Evolutionary conservation across 192 early-diverging fungal species (phyloP).

Genomic region (Pilobolus umbonatus): DNA sequence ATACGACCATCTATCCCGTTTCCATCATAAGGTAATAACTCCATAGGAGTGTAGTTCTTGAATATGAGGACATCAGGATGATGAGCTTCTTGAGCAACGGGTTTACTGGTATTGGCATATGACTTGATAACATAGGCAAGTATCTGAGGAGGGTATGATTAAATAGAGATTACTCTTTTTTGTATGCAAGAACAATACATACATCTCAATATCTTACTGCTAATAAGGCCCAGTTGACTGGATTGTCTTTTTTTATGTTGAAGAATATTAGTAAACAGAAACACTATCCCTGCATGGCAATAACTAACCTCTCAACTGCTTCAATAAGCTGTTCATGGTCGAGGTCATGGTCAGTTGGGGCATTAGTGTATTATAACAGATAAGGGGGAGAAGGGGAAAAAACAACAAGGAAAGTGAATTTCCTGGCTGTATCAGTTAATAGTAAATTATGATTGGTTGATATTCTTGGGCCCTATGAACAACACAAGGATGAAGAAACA

Average conservation of each 20-base stretch:
- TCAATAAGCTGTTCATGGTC: not conserved
- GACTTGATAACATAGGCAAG: constrained; percentile 51
- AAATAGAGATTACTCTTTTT: not conserved
- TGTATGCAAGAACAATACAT: not conserved
- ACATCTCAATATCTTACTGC: constrained; percentile 23
- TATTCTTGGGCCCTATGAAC: no score
- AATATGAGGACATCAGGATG: constrained; percentile 61
- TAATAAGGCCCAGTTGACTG: constrained; percentile 63
- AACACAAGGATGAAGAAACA: no score
- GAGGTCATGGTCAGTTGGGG: not conserved
- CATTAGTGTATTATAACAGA: not conserved
- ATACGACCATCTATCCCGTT: constrained; percentile 55
- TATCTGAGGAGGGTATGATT: constrained; percentile 5
- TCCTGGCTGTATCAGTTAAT: no score
- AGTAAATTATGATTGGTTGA: no score
- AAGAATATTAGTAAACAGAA: not conserved
- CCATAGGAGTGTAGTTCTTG: constrained; percentile 73
- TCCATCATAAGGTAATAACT: constrained; percentile 75
- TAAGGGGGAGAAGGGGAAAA: no score
- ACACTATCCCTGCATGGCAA: not conserved
- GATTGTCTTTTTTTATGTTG: constrained; percentile 39
- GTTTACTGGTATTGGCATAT: constrained; percentile 34
- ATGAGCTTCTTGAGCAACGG: constrained; percentile 22
- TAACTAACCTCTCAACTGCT: not conserved
- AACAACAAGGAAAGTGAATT: no score